Evolutionary conservation across 176 grass and related monocot genomes (phyloP), one percentile per base, ranked within the genome.

Genomic region (Cymbopogon citratus): DNA sequence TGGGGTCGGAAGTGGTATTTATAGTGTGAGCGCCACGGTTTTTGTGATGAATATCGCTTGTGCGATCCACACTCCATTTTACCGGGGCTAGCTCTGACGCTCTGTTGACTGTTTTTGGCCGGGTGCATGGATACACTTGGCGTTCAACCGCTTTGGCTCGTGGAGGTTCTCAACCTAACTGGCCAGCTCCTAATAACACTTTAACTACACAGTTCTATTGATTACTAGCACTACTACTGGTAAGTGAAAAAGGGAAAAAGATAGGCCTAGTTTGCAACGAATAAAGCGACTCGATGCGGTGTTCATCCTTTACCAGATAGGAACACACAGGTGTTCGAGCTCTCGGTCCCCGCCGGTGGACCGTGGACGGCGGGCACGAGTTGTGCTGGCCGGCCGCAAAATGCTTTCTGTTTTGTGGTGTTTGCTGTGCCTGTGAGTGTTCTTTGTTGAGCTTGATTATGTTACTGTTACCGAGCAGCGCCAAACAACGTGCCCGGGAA

Each of bases 1-100:
- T 64, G 65, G 14, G 8, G 15, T 15, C 7, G 69, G 4, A 5
- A 45, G 26, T 12, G 9, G 19, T 88, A 92, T 90, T 88, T 90
- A 90, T 92, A 75, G 56, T 4, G 26, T 16, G 24, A 66, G 60
- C 35, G 68, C 12, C 60, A 14, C 12, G 24, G 60, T 19, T 66
- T 57, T 36, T 36, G 7, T 3, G 31, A 33, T 33, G 2, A 3
- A 39, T 39, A 39, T 43, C 8, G 36, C 75, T 44, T 41, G 61
- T 79, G 76, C 19, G 60, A n/a, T 11, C 61, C 76, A 65, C 76
- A 23, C 76, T 61, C 60, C 73, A 43, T 69, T 69, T 40, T 69
- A 24, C 66, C 35, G 21, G 21, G 19, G 3, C 3, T 1, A n/a
- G n/a, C n/a, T n/a, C n/a, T n/a, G n/a, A n/a, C n/a, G n/a, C 13